These are phyloP conservation scores for Debaryomyces singareniensis DNA, from an alignment of 1,139 yeast genomes.

Conservation along the genomic window DNA sequence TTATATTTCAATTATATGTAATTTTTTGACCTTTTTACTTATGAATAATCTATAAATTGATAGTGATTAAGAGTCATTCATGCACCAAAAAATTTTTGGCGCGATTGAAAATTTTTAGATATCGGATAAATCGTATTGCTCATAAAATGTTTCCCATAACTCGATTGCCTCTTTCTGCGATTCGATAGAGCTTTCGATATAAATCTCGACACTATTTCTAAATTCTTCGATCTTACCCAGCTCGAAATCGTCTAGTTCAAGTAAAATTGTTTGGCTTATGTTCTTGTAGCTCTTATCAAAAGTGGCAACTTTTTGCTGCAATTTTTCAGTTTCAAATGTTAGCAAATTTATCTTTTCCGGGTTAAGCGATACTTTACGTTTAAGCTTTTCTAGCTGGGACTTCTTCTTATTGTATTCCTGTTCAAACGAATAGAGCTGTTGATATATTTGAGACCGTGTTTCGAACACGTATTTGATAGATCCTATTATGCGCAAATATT, in stretches of 20 bases:
- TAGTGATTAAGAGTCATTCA: no score
- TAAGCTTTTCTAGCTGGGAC: slow-evolving; percentile 46
- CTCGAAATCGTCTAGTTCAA: slow-evolving; percentile 67
- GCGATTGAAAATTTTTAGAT: no score
- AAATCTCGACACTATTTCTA: slow-evolving; percentile 84
- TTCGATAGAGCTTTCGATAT: slow-evolving; percentile 85
- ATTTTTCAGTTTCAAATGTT: slow-evolving; percentile 51
- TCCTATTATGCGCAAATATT: slow-evolving; percentile 71
- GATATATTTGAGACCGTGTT: slow-evolving; percentile 66
- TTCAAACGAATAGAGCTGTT: slow-evolving; percentile 45
- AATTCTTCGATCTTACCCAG: slow-evolving; percentile 77
- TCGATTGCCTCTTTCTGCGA: slow-evolving; percentile 93
- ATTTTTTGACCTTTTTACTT: no score
- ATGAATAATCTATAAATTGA: no score
- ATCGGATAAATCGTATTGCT: slow-evolving; percentile 29
- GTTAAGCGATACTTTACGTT: slow-evolving; percentile 51
- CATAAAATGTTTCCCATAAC: slow-evolving; percentile 87
- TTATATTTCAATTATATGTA: no score
- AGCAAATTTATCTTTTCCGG: slow-evolving; percentile 54
- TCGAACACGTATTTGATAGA: slow-evolving; percentile 72
- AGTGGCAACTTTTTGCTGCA: slow-evolving; percentile 51
- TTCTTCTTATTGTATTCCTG: slow-evolving; percentile 42
- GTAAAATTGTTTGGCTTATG: slow-evolving; percentile 58
- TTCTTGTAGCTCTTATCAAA: slow-evolving; percentile 55
- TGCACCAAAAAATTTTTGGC: no score